These are phyloP conservation scores for Apiotrichum montevideense DNA, from an alignment of 1,284 basidiomycete species.

Conservation along the genomic window DNA sequence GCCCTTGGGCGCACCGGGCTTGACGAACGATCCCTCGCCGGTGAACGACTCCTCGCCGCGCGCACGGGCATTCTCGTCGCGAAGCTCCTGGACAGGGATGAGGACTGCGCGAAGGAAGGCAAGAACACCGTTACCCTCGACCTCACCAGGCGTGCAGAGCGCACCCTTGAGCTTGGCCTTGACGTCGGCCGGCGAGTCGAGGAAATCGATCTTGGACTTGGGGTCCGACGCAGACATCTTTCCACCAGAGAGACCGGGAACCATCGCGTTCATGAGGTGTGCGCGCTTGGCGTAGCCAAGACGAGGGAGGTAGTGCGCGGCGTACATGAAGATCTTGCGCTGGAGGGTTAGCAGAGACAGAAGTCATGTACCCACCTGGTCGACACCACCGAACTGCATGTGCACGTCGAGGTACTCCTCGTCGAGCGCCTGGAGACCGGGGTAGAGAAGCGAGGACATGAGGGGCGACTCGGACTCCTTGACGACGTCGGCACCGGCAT, in stretches of 20 bases:
- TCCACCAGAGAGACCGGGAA: slow-evolving; percentile 85
- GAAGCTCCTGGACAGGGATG: slow-evolving; percentile 76
- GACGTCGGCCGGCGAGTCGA: slow-evolving; percentile 77
- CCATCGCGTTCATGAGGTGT: slow-evolving; percentile 98
- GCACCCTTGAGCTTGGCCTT: slow-evolving; percentile 87
- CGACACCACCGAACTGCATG: slow-evolving; percentile 97
- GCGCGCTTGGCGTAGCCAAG: slow-evolving; percentile 92
- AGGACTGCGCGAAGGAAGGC: slow-evolving; percentile 83
- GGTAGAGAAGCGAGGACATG: slow-evolving; percentile 88
- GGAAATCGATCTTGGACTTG: slow-evolving; percentile 95
- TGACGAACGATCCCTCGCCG: slow-evolving; percentile 55
- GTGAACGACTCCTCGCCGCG: slow-evolving; percentile 32
- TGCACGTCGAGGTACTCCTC: slow-evolving; percentile 94
- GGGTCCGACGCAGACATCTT: slow-evolving; percentile 99
- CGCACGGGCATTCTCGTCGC: slow-evolving; percentile 53
- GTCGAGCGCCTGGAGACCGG: slow-evolving; percentile 91
- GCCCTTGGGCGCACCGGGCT: slow-evolving; percentile 66
- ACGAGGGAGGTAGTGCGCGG: slow-evolving; percentile 87
- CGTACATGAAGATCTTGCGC: slow-evolving; percentile 99
- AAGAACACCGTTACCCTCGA: slow-evolving; percentile 83
- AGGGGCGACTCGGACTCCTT: slow-evolving; percentile 93
- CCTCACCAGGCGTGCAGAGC: slow-evolving; percentile 90
- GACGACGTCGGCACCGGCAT: slow-evolving; percentile 98
- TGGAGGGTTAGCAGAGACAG: slow-evolving; percentile 37
- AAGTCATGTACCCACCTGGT: slow-evolving; percentile 61